Base-by-base conservation (phyloP, 257 asterid genomes). In the Osmanthus fragrans region DNA sequence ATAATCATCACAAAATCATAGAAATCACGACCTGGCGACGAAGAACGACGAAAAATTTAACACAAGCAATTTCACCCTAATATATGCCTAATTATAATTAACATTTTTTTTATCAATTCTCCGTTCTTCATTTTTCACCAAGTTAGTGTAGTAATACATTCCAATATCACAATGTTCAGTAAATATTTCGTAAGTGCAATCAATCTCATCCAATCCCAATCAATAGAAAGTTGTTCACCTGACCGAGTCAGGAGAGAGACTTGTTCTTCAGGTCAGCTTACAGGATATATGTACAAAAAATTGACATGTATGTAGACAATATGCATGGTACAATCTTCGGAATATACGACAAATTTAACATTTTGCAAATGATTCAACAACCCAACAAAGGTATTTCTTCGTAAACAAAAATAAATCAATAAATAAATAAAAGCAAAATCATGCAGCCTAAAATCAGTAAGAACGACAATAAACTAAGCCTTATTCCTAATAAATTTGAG, bases 321-420 rank as follows among this genome's bases (percentile, higher is more conserved):
- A 49, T 29, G 75, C 84, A 70, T 70, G 47, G 39, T 40, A 65
- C 32, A 71, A 63, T 40, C 47, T 30, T 63, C 16, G 19, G 39
- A 72, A n/a, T 19, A 29, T 23, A 60, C 36, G 27, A 33, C 42
- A 64, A 21, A 25, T 54, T n/a, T 58, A 15, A 12, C 33, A 74
- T 63, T 34, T 27, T 64, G 7, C 54, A 39, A 72, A 74, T 7
- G 36, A 49, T 1, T 47, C 21, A 12, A 27, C n/a, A 39, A 73
- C 67, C 21, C 16, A 32, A n/a, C 63, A 45, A 15, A 56, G 16
- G 27, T 12, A 69, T 71, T 78, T 76, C 58, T 25, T 30, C 72
- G 67, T 42, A 70, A 79, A 79, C 19, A 40, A 7, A 34, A 76
- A 79, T n/a, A n/a, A n/a, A n/a, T n/a, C n/a, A 25, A 25, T 1